A percentile compares a stretch with the other conserved stretches of the same genome.
These are phyloP conservation scores for Tetrapisispora namnaoensis DNA, from an alignment of 805 yeast species.

Conservation along the genomic window DNA sequence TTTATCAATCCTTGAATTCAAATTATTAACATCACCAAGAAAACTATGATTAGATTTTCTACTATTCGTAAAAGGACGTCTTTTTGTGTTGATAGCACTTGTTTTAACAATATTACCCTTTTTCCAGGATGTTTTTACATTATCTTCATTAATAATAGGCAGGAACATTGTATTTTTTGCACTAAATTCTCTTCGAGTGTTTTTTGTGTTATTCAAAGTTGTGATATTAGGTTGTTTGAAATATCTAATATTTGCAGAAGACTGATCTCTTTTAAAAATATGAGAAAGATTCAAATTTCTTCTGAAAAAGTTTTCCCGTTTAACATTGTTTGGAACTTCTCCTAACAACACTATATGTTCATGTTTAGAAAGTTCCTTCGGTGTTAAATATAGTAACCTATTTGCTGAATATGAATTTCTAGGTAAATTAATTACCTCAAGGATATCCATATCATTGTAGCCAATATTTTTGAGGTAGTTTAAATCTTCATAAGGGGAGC, in stretches of 20 bases:
- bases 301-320: slow-evolving; percentile 8
- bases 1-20: neutral
- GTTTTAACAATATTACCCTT: neutral
- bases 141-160: neutral
- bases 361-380: slow-evolving; percentile 36
- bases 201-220: neutral
- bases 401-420: slow-evolving; percentile 50
- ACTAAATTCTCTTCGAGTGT: neutral
- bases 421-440: slow-evolving; percentile 32
- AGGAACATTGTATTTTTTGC: neutral
- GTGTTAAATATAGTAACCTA: slow-evolving; percentile 43
- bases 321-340: slow-evolving; percentile 46
- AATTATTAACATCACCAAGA: neutral
- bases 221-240: neutral
- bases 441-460: neutral
- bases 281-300: slow-evolving; percentile 1
- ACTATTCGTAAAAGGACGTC: neutral
- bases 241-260: neutral
- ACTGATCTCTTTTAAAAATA: neutral
- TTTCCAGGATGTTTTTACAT: neutral
- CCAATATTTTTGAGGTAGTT: neutral
- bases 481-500: neutral
- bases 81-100: neutral
- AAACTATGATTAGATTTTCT: neutral
- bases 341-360: slow-evolving; percentile 39